Evolutionary conservation across 2,329 filamentous ascomycete species (phyloP).

Genomic region (Phaeosphaeria sp.): DNA sequence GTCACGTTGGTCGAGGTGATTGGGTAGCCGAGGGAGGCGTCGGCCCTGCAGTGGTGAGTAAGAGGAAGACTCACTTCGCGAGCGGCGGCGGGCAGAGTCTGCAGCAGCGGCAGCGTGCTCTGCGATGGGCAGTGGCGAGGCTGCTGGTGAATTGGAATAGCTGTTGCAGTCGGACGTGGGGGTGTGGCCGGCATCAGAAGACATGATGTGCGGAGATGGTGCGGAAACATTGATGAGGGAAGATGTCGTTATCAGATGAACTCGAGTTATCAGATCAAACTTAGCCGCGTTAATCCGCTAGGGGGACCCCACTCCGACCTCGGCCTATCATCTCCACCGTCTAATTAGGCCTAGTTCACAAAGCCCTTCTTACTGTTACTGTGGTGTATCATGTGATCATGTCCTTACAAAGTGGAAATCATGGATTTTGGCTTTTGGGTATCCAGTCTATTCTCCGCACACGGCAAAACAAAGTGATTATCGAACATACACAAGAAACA

Average conservation of each 20-base stretch:
- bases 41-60: conserved; percentile 1
- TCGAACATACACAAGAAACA: background rate
- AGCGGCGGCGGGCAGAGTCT: conserved; percentile 20
- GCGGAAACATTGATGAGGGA: background rate
- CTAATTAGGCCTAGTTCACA: too few species aligned
- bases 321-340: too few species aligned
- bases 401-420: too few species aligned
- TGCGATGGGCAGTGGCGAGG: conserved; percentile 16
- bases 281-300: too few species aligned
- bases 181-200: background rate
- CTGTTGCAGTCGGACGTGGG: conserved; percentile 4
- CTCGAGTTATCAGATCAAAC: background rate
- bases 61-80: conserved; percentile 24
- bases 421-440: too few species aligned
- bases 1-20: conserved; percentile 1
- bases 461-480: background rate
- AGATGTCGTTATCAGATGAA: background rate
- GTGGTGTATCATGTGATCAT: too few species aligned
- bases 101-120: conserved; percentile 8
- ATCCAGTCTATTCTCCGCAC: background rate
- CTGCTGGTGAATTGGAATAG: conserved; percentile 16
- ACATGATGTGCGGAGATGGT: background rate
- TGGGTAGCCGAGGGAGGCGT: conserved; percentile 1
- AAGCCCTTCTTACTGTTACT: too few species aligned
- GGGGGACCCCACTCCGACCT: background rate